These are phyloP conservation scores for Durotheca rogersii DNA, from an alignment of 495 filamentous ascomycete genomes.

Conservation along the genomic window DNA sequence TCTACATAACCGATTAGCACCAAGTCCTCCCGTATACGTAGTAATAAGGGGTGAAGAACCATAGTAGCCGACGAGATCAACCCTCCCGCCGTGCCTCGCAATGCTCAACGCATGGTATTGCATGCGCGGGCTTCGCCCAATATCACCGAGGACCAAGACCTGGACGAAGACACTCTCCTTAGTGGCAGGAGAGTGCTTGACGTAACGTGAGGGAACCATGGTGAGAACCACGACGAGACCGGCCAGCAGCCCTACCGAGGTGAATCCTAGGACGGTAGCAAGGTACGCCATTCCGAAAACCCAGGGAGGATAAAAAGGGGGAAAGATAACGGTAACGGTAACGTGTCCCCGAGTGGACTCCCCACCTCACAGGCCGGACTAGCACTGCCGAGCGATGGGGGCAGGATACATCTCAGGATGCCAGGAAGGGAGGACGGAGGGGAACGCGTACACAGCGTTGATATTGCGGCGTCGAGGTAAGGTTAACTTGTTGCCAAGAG, in stretches of 20 bases:
- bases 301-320: too few species aligned
- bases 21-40: slow-evolving; percentile 1
- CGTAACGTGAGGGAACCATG: slow-evolving; percentile 30
- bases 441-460: too few species aligned
- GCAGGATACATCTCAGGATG: too few species aligned
- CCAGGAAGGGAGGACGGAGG: too few species aligned
- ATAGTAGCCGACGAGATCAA: slow-evolving; percentile 84
- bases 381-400: too few species aligned
- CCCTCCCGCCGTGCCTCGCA: slow-evolving; percentile 75
- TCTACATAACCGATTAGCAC: slow-evolving; percentile 32
- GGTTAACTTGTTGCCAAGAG: too few species aligned
- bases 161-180: slow-evolving; percentile 57
- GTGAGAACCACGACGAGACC: slow-evolving; percentile 14
- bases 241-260: slow-evolving; percentile 22
- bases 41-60: slow-evolving; percentile 49
- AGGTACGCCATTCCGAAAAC: slow-evolving; percentile 30
- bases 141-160: slow-evolving; percentile 95
- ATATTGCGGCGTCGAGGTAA: too few species aligned
- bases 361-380: too few species aligned
- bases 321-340: too few species aligned
- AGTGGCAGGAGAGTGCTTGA: slow-evolving; percentile 28
- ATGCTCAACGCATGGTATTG: slow-evolving; percentile 97
- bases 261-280: slow-evolving; percentile 26
- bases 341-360: too few species aligned
- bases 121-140: slow-evolving; percentile 96